Conservation (phyloP, 345 rosid genomes). For the Lumnitzera littorea region DNA sequence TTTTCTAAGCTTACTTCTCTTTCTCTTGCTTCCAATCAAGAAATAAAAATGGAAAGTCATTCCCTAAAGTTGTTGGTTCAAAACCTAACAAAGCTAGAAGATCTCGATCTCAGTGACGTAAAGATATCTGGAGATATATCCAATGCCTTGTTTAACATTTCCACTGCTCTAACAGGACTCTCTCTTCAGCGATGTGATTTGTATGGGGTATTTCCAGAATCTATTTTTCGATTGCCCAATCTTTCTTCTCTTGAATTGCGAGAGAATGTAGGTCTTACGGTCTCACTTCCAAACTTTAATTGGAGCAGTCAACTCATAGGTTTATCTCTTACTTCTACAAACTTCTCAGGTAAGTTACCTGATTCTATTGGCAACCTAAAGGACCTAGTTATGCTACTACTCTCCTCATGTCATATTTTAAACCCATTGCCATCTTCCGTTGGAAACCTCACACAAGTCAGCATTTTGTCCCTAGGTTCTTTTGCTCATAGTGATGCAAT, state of each 20-base stretch:
- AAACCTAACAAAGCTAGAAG: constrained; percentile 1
- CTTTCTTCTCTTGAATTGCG: too few relatives aligned
- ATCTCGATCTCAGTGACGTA: background rate
- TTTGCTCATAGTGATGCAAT: background rate
- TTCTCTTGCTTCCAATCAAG: background rate
- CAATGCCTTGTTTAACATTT: constrained; percentile 4
- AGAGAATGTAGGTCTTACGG: too few relatives aligned
- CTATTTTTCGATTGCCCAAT: too few relatives aligned
- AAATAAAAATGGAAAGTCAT: background rate
- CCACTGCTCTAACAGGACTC: background rate
- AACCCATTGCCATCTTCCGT: background rate
- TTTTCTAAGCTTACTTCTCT: background rate
- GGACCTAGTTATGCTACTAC: rapidly evolving
- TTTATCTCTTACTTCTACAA: too few relatives aligned
- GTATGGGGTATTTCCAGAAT: background rate
- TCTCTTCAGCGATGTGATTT: background rate
- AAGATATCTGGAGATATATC: constrained; percentile 5
- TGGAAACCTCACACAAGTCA: background rate
- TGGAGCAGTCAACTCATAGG: too few relatives aligned
- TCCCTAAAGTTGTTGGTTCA: background rate
- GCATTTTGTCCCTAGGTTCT: background rate
- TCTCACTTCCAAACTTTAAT: too few relatives aligned
- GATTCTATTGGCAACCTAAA: too few relatives aligned
- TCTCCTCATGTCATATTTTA: background rate
- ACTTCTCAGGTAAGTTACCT: too few relatives aligned